Base-by-base conservation (phyloP, 768 basidiomycete genomes). In the Cystofilobasidium ferigula region DNA sequence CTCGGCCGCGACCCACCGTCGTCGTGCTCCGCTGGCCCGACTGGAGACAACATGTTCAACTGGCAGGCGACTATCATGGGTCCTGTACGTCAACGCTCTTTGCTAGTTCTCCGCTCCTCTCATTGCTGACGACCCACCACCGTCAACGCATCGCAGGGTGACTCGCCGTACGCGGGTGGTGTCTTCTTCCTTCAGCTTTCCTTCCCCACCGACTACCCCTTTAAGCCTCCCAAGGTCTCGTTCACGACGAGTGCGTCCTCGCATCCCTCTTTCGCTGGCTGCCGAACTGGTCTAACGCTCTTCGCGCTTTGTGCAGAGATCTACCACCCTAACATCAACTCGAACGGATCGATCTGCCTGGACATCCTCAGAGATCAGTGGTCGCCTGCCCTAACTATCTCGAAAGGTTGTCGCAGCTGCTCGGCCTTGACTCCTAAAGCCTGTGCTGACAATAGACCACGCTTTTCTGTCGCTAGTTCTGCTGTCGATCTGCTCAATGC, bases 141-240 rank as follows among this genome's bases (percentile, higher is more conserved):
- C 45, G 30, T 53, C 43, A 12, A 32, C 3, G 9, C 40, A 13
- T 28, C 32, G 1, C 70, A 95, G 93, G 85, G 88, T 73, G 94
- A 99, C 76, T 95, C 92, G 72, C 95, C 95, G 34, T 99, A 99
- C 76, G 85, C 94, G 36, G 95, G 95, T 73, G 95, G 95, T 76
- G 95, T 99, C 63, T 99, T 99, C 82, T 98, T 98, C 87, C 71
- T 77, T 26, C 72, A 72, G 51, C 70, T 76, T n/a, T 73, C 73
- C 62, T 76, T 76, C 74, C 75, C 75, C 45, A 76, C 75, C 71
- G 60, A 99, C 78, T 99, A 99, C 81, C 95, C 95, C 30, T 98
- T 98, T 86, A 97, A 98, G 80, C 95, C 95, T 48, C 95, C 95
- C 78, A 99, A 99, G 84, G 91, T 99, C 79, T 87, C 87, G 81